Evolutionary conservation across 495 filamentous ascomycete species (phyloP), one percentile per base, ranked within the genome.

Genomic region (Podospora tetraspora): DNA sequence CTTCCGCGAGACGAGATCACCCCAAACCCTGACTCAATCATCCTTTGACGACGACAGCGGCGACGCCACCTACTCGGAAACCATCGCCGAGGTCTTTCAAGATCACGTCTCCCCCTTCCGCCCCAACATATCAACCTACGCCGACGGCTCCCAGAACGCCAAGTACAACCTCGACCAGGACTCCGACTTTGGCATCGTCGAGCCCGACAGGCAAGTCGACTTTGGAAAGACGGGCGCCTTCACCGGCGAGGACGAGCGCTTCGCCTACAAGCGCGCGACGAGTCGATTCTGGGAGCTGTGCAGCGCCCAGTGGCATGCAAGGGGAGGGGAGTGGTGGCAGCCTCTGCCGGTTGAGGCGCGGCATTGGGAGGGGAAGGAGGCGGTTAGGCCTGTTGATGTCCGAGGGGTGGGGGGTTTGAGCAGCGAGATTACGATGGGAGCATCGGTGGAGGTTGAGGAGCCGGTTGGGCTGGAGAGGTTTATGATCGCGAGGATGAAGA

Each of bases 261-360:
- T 92, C 71, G 90, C 90, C 0, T 91, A 89, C 67, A 88, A 89
- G 73, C 80, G 90, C 3, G 90, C 89, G 8, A 77, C 82, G 59
- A 89, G 87, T 66, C 78, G 90, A 58, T 70, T 92, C 13, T 92
- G 88, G 89, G 88, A 92, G 77, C 83, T 92, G 73, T 91, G 89
- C 72, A 83, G 86, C 16, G 76, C 76, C 19, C 76, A 80, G 70
- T 92, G 90, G 90, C 89, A 90, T 76, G 81, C 80, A 5, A 72
- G 88, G 64, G 77, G 58, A 72, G 84, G 71, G 64, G 83, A 82
- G 11, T 91, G 88, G 88, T 89, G 88, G 86, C 82, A 84, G 74
- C 89, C 89, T n/a, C 67, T 91, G 30, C 81, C 85, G 0, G 61
- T 69, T 21, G 85, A 88, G 64, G 80, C 84, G 0, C 75, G 89